These are phyloP conservation scores for Cylindrotheca closterium DNA, from an alignment of 108 stramenopile species.

Conservation along the genomic window DNA sequence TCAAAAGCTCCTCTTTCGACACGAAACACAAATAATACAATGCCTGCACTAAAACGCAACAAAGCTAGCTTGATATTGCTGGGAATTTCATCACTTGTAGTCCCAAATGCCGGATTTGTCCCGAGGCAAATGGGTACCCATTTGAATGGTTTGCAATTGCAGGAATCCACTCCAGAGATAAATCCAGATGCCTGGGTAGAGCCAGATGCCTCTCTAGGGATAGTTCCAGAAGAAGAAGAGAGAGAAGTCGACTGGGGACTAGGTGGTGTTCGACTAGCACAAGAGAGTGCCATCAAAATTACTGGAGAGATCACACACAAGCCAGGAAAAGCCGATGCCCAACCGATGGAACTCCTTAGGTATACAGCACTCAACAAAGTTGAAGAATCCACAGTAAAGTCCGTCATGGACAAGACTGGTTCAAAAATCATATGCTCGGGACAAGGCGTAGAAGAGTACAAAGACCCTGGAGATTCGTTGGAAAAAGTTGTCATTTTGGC, in stretches of 20 bases:
- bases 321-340: slow-evolving; percentile 40
- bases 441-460: slow-evolving; percentile 62
- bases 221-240: slow-evolving; percentile 44
- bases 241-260: slow-evolving; percentile 47
- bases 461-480: slow-evolving; percentile 60
- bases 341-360: slow-evolving; percentile 41
- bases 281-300: slow-evolving; percentile 63
- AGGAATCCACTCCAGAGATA: too few relatives aligned
- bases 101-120: too few relatives aligned
- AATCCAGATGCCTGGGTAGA: too few relatives aligned
- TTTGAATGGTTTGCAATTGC: too few relatives aligned
- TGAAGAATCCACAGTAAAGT: slow-evolving; percentile 31
- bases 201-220: too few relatives aligned
- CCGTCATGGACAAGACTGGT: slow-evolving; percentile 35
- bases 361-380: slow-evolving; percentile 44
- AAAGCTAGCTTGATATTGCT: too few relatives aligned
- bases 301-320: slow-evolving; percentile 41
- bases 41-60: too few relatives aligned
- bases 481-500: slow-evolving; percentile 45
- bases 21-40: too few relatives aligned
- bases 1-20: too few relatives aligned
- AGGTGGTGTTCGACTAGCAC: slow-evolving; percentile 66
- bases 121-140: too few relatives aligned
- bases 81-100: too few relatives aligned
- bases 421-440: slow-evolving; percentile 53